Evolutionary conservation across 495 filamentous ascomycete species (phyloP), one percentile per base, ranked within the genome.

Genomic region (Pyronema domesticum): DNA sequence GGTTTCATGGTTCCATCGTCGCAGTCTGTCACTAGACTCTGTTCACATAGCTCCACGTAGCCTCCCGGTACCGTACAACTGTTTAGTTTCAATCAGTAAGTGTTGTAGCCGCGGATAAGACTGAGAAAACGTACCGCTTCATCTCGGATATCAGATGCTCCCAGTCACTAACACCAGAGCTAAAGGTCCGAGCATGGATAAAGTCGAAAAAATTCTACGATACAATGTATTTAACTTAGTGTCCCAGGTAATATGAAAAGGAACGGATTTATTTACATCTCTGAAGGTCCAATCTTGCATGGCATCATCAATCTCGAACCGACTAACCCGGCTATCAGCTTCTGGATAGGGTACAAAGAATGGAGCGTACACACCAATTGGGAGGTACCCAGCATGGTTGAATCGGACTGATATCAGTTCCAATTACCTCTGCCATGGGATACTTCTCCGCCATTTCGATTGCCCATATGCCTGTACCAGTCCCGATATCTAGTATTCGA

Each of bases 21-120:
- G 17, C 62, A 70, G 48, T 55, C 56, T 30, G 60, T 49, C 13
- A 66, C 65, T 3, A 72, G 66, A 53, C 80, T 71, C 39, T 76
- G 39, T 3, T 80, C 74, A 37, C 77, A 71, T 18, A 80, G 69
- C 64, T 84, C 81, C 53, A 78, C 65, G 56, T 71, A 80, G 35
- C 78, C 80, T 14, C 76, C 64, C 7, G 68, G 68, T 51, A 64
- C 65, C 9, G 71, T 57, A 30, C 23, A 30, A 5, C 23, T 30
- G 23, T 2, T 1, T 2, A 30, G 5, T 30, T 30, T 1, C 2
- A 30, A 30, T 30, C 5, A 30, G 23, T 30, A 30, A 5, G 23
- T 30, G 1, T 30, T 30, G 23, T 2, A 30, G 1, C n/a, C n/a
- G 1, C 5, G 23, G 23, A 30, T 30, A 30, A 5, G 23, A 30